Conservation (phyloP, 768 basidiomycete species). For the Suillus bovinus region DNA sequence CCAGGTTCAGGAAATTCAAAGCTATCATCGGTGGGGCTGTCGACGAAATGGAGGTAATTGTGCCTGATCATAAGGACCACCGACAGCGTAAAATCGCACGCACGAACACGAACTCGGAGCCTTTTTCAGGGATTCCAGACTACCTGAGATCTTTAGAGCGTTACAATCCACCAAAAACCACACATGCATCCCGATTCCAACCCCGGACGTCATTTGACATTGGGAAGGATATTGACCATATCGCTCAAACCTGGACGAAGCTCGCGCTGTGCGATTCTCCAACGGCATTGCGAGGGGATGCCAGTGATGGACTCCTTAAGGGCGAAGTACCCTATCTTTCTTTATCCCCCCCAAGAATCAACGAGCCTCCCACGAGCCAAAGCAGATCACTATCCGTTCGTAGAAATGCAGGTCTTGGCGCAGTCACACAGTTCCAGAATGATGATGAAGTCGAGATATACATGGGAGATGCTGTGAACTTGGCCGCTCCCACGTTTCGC, state of each 20-base stretch:
- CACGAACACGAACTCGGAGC: neutral
- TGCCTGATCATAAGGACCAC: neutral
- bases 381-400: neutral
- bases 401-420: neutral
- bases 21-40: conserved; percentile 1
- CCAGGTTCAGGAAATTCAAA: neutral
- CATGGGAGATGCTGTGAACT: neutral
- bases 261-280: conserved; percentile 8
- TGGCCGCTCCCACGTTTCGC: neutral
- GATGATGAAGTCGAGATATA: conserved; percentile 1
- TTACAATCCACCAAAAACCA: neutral
- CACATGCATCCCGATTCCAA: neutral
- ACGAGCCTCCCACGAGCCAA: neutral
- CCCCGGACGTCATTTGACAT: neutral
- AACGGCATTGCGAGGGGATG: neutral
- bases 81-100: neutral
- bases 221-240: neutral
- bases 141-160: neutral
- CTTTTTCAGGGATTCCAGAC: neutral
- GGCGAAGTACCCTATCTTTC: neutral
- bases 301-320: no score
- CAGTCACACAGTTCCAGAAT: no score
- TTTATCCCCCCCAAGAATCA: neutral
- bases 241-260: neutral
- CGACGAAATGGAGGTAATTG: neutral